A percentile compares a stretch with the other conserved stretches of the same genome.
Evolutionary conservation across 2,329 filamentous ascomycete genomes (phyloP).

Genomic region (Macrophomina phaseolina): DNA sequence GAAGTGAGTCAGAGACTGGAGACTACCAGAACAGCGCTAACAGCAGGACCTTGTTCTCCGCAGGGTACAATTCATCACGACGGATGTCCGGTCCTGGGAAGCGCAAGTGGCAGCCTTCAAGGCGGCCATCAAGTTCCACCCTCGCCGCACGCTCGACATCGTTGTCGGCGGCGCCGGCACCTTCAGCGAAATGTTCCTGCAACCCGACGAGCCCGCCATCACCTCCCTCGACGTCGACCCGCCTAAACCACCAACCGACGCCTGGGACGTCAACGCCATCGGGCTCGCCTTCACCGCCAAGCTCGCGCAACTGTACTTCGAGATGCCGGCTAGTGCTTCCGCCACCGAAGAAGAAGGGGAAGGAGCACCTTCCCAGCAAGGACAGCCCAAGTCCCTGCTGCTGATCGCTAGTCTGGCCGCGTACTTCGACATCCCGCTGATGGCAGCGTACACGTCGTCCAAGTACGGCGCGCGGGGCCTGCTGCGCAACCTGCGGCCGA

Average conservation of each 20-base stretch:
- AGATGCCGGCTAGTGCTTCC: constrained; percentile 22
- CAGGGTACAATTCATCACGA: constrained; percentile 38
- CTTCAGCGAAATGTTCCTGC: constrained; percentile 21
- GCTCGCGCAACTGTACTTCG: constrained; percentile 38
- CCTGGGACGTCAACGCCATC: constrained; percentile 35
- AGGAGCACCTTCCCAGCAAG: not conserved
- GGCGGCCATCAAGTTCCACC: constrained; percentile 36
- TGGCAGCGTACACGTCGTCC: constrained; percentile 37
- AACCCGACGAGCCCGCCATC: constrained; percentile 19
- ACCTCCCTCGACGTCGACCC: constrained; percentile 30
- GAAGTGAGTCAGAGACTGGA: not conserved
- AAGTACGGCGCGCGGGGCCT: constrained; percentile 40
- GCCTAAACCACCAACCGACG: constrained; percentile 32
- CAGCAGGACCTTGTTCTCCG: not conserved
- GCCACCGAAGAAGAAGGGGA: no score
- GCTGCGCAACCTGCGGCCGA: constrained; percentile 34
- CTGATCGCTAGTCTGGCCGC: constrained; percentile 36
- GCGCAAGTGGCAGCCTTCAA: constrained; percentile 40
- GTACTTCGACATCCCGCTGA: constrained; percentile 35
- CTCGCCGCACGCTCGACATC: constrained; percentile 37
- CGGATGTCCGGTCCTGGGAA: constrained; percentile 39
- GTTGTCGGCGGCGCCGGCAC: constrained; percentile 41
- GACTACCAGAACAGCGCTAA: not conserved
- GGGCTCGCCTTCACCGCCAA: constrained; percentile 36
- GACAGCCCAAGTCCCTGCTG: constrained; percentile 31